phyloP scores from a whole-genome alignment of 1,284 basidiomycete genomes.

The Trichosporon sp. region DNA sequence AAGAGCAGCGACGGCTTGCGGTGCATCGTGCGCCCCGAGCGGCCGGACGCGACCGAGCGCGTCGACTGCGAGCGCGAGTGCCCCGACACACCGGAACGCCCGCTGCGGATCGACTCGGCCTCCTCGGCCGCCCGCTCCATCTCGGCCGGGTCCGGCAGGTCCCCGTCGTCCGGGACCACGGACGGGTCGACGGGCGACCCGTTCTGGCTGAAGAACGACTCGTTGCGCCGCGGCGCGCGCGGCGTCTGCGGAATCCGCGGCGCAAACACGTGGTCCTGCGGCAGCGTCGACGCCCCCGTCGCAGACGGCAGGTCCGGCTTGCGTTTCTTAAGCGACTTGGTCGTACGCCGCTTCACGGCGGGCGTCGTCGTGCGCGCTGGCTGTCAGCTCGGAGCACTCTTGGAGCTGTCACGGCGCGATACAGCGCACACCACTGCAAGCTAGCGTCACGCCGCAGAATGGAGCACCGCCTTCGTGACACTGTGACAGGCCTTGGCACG shows the following conservation, averaged over 20 bases:
- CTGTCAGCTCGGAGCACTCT: neutral
- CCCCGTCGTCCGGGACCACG: conserved; percentile 20
- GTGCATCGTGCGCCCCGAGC: neutral
- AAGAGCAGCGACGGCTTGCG: conserved; percentile 39
- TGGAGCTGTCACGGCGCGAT: too few relatives aligned
- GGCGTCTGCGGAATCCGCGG: conserved; percentile 42
- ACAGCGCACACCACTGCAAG: too few relatives aligned
- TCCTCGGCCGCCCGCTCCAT: conserved; percentile 28
- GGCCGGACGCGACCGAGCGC: neutral
- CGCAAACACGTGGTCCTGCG: conserved; percentile 45
- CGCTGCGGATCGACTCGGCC: neutral
- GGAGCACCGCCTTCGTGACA: too few relatives aligned
- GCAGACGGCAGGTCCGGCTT: conserved; percentile 14
- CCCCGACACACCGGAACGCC: neutral
- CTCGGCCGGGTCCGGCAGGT: conserved; percentile 41
- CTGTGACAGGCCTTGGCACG: too few relatives aligned
- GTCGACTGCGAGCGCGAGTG: neutral
- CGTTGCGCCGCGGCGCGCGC: conserved; percentile 30
- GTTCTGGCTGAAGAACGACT: conserved; percentile 35
- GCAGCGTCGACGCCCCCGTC: conserved; percentile 27
- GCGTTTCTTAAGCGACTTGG: conserved; percentile 10
- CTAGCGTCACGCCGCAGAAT: too few relatives aligned
- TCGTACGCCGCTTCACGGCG: conserved; percentile 10
- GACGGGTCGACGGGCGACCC: conserved; percentile 26
- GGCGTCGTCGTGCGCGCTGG: conserved; percentile 2